Conservation (phyloP, 805 yeast species). For the Metschnikowia sp. region DNA sequence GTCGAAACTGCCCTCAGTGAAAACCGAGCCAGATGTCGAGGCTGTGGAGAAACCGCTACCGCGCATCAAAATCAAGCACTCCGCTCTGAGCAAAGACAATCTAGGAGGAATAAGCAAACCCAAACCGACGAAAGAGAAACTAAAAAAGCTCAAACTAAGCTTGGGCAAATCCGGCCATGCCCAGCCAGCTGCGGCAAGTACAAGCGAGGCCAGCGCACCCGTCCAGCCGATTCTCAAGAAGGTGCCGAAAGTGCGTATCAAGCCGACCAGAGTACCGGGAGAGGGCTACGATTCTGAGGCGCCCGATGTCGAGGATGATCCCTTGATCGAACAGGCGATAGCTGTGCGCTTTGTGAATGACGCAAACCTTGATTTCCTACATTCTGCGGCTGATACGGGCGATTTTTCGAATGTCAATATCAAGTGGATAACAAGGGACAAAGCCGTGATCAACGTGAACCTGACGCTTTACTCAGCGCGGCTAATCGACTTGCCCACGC, state of each 20-base stretch:
- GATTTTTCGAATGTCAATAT: constrained; percentile 70
- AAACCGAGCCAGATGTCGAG: constrained; percentile 1
- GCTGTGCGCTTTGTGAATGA: constrained; percentile 72
- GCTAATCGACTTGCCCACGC: constrained; percentile 83
- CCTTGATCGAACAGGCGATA: constrained; percentile 83
- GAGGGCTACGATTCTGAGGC: constrained; percentile 98
- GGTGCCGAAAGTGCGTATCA: constrained; percentile 49
- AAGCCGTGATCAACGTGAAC: constrained; percentile 73
- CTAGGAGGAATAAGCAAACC: constrained; percentile 12
- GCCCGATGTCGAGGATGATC: constrained; percentile 93
- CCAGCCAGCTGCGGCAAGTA: constrained; percentile 1
- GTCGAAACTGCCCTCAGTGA: neutral
- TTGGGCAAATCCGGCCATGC: constrained; percentile 12
- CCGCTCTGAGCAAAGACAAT: constrained; percentile 9
- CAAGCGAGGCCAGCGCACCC: constrained; percentile 1
- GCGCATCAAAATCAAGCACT: constrained; percentile 22
- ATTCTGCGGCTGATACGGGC: constrained; percentile 72
- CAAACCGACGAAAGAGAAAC: constrained; percentile 17
- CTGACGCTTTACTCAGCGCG: constrained; percentile 76
- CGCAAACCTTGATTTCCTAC: constrained; percentile 65
- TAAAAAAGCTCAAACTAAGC: constrained; percentile 26
- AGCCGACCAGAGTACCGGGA: constrained; percentile 72
- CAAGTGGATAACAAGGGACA: constrained; percentile 77
- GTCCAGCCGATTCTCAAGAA: constrained; percentile 11
- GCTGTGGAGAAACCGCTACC: constrained; percentile 12